Evolutionary conservation across 306 rosid genomes (phyloP).

Genomic region (Quercus suber): DNA sequence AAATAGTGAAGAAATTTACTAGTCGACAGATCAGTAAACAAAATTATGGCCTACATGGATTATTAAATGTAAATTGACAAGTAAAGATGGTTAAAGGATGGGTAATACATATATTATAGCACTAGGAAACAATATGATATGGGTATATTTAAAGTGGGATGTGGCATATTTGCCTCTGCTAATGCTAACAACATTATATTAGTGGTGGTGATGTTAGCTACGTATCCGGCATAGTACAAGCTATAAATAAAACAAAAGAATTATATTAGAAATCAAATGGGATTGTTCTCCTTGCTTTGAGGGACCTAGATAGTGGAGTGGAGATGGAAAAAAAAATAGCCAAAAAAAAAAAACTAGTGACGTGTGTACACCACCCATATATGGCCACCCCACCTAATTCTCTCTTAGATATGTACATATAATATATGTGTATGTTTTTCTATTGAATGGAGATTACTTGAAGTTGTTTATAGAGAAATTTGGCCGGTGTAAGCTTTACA

Average conservation of each 20-base stretch:
- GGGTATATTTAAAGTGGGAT: conserved; percentile 40
- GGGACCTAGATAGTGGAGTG: conserved; percentile 21
- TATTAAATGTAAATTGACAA: conserved; percentile 12
- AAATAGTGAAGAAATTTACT: conserved; percentile 3
- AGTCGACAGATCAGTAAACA: conserved; percentile 13
- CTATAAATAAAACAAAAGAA: not conserved
- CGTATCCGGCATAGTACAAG: not conserved
- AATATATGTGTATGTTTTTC: not conserved
- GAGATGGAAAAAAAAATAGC: not conserved
- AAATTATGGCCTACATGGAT: conserved; percentile 17
- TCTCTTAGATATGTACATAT: conserved; percentile 8
- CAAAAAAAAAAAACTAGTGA: conserved; percentile 25
- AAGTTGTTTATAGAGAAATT: too few species aligned
- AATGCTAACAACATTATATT: conserved; percentile 31
- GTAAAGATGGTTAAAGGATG: not conserved
- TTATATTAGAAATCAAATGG: conserved; percentile 11
- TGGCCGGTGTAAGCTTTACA: too few species aligned
- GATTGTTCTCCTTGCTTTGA: conserved; percentile 16
- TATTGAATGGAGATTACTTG: too few species aligned
- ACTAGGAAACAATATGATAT: not conserved
- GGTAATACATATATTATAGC: too few species aligned
- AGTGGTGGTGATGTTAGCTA: conserved; percentile 32
- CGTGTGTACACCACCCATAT: conserved; percentile 48
- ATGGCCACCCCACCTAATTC: conserved; percentile 48
- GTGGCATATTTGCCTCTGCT: conserved; percentile 38